A percentile compares a stretch with the other conserved stretches of the same genome.
phyloP scores from a whole-genome alignment of 2,329 filamentous ascomycete genomes.

The Periconia digitata region DNA sequence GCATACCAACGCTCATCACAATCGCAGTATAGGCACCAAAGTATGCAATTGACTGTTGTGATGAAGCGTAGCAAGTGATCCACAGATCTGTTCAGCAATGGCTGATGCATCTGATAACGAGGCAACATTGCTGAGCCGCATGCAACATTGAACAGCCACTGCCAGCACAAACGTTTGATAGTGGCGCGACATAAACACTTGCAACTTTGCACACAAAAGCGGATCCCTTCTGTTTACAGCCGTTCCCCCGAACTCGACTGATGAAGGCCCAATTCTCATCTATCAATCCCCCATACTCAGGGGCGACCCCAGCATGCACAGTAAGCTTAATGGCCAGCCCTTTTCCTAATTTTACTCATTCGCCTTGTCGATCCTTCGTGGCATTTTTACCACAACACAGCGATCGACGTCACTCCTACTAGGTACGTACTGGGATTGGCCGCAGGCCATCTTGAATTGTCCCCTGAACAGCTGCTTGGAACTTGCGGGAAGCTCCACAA shows the following conservation, averaged over 20 bases:
- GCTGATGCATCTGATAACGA: too few relatives aligned
- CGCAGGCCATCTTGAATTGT: constrained; percentile 17
- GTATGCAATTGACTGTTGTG: too few relatives aligned
- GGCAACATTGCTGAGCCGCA: constrained; percentile 2
- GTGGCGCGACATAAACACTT: constrained; percentile 11
- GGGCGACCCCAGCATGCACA: constrained; percentile 19
- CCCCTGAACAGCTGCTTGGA: constrained; percentile 16
- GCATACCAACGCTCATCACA: not conserved
- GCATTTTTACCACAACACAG: constrained; percentile 26
- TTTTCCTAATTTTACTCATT: constrained; percentile 19
- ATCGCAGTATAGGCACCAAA: not conserved
- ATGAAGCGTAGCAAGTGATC: too few relatives aligned
- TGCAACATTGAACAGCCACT: constrained; percentile 11
- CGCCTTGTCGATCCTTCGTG: constrained; percentile 11
- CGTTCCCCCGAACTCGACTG: constrained; percentile 20
- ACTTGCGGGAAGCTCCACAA: constrained; percentile 9
- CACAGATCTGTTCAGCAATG: too few relatives aligned
- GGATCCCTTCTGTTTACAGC: constrained; percentile 24
- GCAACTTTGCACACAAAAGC: constrained; percentile 8
- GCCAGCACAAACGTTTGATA: constrained; percentile 10
- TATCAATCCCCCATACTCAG: constrained; percentile 8
- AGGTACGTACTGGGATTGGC: constrained; percentile 8
- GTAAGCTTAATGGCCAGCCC: constrained; percentile 18
- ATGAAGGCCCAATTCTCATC: constrained; percentile 8
- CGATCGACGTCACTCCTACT: constrained; percentile 30